Evolutionary conservation across 352 stramenopile genomes (phyloP), one percentile per base, ranked within the genome.

Genomic region (Thraustochytrium sp.): DNA sequence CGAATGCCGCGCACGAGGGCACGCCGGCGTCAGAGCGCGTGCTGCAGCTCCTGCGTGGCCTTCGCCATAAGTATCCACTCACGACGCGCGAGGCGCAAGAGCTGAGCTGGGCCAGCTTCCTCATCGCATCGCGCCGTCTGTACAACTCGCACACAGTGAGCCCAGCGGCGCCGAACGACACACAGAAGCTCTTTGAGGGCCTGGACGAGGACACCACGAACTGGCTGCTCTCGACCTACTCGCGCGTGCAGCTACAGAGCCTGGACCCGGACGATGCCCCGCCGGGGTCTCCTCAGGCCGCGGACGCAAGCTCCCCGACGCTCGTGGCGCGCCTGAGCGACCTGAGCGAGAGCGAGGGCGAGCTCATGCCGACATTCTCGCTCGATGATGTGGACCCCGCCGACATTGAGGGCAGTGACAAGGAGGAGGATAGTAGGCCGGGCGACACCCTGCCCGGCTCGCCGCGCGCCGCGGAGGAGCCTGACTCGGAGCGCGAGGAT

Each of bases 131-230:
- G 2, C 34, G 68, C 9, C 18, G 40, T 13, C 49, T 80, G 42
- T 80, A 75, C 68, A 80, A 8, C 53, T n/a, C 3, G 2, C 18
- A 23, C 4, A 16, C 40, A 21, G 62, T 53, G 16, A 13, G n/a
- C 9, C 16, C 59, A 5, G 46, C 21, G 40, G 62, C 38, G 3
- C 36, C 26, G 18, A 5, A 51, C 5, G 38, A 54, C 38, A 42
- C 68, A 0, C 44, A 80, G 51, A 51, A 61, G 31, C 31, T 53
- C 38, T 80, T 80, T 26, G 68, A 80, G 51, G 68, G 44, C 18
- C 68, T 80, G 16, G 68, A 80, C 42, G 68, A 80, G 1, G 68
- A 80, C 23, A 80, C 68, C 13, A 61, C 44, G 5, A 80, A 80
- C 11, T 80, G 68, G 68, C 42, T 80, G 29, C 11, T 80, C 4